These are phyloP conservation scores for Solanum lignicaule DNA, from an alignment of 257 asterid species.

Conservation along the genomic window DNA sequence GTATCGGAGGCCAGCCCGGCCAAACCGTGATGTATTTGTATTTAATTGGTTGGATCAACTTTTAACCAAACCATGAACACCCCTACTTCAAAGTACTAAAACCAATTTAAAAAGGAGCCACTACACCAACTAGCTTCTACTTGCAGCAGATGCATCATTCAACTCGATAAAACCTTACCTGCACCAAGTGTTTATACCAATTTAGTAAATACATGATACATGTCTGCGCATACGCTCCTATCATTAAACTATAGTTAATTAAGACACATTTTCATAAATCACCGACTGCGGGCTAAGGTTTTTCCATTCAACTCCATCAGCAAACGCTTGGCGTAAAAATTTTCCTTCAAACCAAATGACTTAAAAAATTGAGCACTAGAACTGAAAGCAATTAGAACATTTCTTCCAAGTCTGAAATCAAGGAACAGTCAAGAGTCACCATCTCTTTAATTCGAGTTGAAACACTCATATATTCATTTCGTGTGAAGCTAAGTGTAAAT, in stretches of 20 bases:
- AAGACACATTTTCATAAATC: not conserved
- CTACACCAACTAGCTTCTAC: not conserved
- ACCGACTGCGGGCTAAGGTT: not conserved
- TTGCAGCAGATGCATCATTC: no score
- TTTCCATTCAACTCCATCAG: not conserved
- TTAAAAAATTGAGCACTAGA: not conserved
- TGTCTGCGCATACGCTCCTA: not conserved
- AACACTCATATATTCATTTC: not conserved
- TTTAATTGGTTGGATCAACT: not conserved
- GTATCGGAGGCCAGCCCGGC: fast-evolving
- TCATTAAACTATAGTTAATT: not conserved
- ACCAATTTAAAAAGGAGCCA: not conserved
- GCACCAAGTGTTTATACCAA: not conserved
- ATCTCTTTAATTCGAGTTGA: not conserved
- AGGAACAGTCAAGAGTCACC: not conserved
- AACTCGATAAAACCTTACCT: not conserved
- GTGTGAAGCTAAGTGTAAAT: not conserved
- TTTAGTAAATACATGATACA: not conserved
- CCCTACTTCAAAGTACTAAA: not conserved
- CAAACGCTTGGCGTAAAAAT: not conserved
- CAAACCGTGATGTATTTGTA: no score
- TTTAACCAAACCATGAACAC: not conserved
- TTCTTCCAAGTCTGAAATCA: not conserved
- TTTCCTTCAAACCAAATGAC: not conserved
- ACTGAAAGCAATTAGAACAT: not conserved